These are phyloP conservation scores for Aureococcus anophagefferens DNA, from an alignment of 108 stramenopile genomes.

Conservation along the genomic window DNA sequence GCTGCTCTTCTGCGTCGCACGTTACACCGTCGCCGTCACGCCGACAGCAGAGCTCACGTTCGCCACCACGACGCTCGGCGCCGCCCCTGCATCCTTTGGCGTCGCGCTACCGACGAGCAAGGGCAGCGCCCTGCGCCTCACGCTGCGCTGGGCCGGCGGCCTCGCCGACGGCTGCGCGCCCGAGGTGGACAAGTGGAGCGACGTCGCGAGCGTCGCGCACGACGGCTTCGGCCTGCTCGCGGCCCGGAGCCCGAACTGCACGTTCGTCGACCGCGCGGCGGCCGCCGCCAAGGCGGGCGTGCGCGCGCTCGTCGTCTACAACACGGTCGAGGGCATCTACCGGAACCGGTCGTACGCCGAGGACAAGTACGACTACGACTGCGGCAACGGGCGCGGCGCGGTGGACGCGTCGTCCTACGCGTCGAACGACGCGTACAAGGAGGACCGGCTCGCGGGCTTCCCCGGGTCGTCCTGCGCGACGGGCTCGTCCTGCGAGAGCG, in stretches of 20 bases:
- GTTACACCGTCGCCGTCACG: too few species aligned
- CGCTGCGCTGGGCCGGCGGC: neutral
- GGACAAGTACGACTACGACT: slow-evolving; percentile 64
- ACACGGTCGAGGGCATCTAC: neutral
- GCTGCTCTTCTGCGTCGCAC: too few species aligned
- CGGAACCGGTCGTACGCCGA: neutral
- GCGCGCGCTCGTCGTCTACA: neutral
- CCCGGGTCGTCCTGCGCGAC: neutral
- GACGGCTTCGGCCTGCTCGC: neutral
- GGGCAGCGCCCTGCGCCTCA: too few species aligned
- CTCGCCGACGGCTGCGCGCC: neutral
- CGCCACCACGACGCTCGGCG: too few species aligned
- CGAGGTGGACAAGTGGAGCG: neutral
- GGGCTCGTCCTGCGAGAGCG: neutral
- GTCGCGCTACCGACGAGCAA: too few species aligned
- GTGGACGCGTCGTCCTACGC: neutral
- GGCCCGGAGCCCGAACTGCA: neutral
- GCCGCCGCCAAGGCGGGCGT: neutral
- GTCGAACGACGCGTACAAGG: neutral
- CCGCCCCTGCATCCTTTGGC: too few species aligned
- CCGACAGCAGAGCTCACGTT: too few species aligned
- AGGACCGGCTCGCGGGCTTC: neutral
- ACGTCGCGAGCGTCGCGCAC: neutral
- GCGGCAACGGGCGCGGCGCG: slow-evolving; percentile 16
- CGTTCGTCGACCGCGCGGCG: neutral